These are phyloP conservation scores for Podila minutissima DNA, from an alignment of 192 early-diverging fungal genomes.

Conservation along the genomic window DNA sequence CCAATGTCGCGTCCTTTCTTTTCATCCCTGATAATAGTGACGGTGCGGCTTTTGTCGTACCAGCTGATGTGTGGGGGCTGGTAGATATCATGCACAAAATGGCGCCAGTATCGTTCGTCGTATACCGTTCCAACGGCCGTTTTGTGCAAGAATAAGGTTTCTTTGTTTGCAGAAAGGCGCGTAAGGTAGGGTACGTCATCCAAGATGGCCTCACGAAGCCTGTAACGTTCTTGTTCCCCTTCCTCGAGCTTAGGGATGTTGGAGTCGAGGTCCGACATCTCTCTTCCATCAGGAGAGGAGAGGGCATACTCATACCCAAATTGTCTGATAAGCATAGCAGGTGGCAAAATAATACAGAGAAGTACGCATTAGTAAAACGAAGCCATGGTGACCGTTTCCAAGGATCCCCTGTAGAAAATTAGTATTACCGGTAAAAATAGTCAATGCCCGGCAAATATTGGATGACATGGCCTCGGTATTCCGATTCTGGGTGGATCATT, in stretches of 20 bases:
- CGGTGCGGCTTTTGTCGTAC: not conserved
- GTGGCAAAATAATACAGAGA: not conserved
- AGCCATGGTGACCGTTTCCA: not conserved
- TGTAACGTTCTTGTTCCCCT: conserved; percentile 1
- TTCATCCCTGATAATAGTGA: conserved; percentile 17
- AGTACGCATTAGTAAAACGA: too few species aligned
- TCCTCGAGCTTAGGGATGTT: conserved; percentile 9
- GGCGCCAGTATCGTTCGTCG: conserved; percentile 20
- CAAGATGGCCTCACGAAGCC: not conserved
- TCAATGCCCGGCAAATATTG: conserved; percentile 30
- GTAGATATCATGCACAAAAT: conserved; percentile 16
- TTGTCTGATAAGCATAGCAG: conserved; percentile 1
- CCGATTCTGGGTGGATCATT: conserved; percentile 46
- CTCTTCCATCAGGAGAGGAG: conserved; percentile 4
- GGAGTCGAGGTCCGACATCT: not conserved
- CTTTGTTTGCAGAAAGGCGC: conserved; percentile 2
- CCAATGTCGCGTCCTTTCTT: conserved; percentile 9
- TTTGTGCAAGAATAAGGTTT: not conserved
- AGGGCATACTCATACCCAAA: conserved; percentile 34
- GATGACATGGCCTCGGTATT: conserved; percentile 20
- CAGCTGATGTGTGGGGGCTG: not conserved
- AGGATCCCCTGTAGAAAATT: not conserved
- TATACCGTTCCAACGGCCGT: conserved; percentile 6
- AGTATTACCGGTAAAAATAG: conserved; percentile 31
- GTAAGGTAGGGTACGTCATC: conserved; percentile 23